These are phyloP conservation scores for Suillus variegatus DNA, from an alignment of 768 basidiomycete species.

Conservation along the genomic window DNA sequence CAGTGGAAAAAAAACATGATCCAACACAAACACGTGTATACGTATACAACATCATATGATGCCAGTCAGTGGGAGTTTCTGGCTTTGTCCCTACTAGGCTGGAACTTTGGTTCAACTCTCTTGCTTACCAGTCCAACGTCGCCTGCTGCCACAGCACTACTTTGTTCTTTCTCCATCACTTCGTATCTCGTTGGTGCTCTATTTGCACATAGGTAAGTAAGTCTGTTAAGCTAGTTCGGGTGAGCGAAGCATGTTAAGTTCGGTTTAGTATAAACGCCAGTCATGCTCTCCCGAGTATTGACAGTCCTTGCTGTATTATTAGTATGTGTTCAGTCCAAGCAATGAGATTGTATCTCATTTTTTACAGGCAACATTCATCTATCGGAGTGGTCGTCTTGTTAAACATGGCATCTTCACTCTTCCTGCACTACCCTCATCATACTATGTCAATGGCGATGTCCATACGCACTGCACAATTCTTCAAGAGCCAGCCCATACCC, in stretches of 20 bases:
- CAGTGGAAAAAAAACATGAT: neutral
- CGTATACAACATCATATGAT: too few species aligned
- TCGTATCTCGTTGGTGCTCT: neutral
- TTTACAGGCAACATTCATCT: slow-evolving; percentile 44
- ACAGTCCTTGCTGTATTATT: neutral
- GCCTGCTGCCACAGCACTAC: neutral
- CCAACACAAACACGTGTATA: too few species aligned
- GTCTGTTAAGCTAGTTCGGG: neutral
- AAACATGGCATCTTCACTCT: slow-evolving; percentile 43
- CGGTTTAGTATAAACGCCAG: neutral
- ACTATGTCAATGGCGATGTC: slow-evolving; percentile 54
- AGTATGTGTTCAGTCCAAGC: neutral
- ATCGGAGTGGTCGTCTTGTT: slow-evolving; percentile 43
- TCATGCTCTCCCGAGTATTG: neutral
- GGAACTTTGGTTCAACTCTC: neutral
- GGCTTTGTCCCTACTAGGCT: neutral
- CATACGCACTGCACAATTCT: slow-evolving; percentile 46
- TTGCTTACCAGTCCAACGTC: neutral
- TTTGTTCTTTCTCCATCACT: neutral
- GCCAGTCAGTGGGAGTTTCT: neutral
- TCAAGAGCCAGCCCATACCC: slow-evolving; percentile 28
- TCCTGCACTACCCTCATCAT: slow-evolving; percentile 48
- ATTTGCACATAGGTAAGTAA: neutral
- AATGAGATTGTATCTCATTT: neutral
- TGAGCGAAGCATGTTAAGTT: neutral